A percentile compares a stretch with the other conserved stretches of the same genome.
phyloP scores from a whole-genome alignment of 2,329 filamentous ascomycete species.

The Mycogone perniciosa region DNA sequence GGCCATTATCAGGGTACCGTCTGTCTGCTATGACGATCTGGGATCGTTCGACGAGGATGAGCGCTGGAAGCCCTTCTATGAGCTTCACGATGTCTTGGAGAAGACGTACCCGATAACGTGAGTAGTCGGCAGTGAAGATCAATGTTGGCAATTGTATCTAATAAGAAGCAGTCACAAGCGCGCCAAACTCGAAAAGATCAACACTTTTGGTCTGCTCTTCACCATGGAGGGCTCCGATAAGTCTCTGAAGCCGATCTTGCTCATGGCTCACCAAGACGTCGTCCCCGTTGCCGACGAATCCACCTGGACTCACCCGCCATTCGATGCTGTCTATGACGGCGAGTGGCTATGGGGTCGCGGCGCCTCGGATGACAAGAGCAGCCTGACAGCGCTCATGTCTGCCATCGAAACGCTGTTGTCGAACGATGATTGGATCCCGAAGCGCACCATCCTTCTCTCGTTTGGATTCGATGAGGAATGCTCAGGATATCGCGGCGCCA shows the following conservation, averaged over 20 bases:
- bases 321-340: constrained; percentile 36
- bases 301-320: constrained; percentile 39
- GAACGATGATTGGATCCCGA: constrained; percentile 43
- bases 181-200: constrained; percentile 48
- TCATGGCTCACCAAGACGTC: constrained; percentile 40
- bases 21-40: constrained; percentile 51
- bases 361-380: constrained; percentile 38
- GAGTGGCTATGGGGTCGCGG: constrained; percentile 39
- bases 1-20: constrained; percentile 48
- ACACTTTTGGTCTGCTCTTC: constrained; percentile 56
- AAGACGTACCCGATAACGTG: constrained; percentile 44
- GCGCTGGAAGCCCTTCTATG: constrained; percentile 48
- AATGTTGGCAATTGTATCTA: neutral
- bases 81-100: constrained; percentile 42
- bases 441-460: constrained; percentile 50
- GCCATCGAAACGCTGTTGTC: constrained; percentile 44
- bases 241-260: constrained; percentile 38
- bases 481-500: constrained; percentile 50
- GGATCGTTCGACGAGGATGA: constrained; percentile 47
- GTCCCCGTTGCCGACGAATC: constrained; percentile 40
- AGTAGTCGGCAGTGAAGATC: constrained; percentile 16
- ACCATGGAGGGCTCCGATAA: constrained; percentile 49
- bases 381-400: constrained; percentile 33
- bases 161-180: constrained; percentile 30
- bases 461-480: constrained; percentile 63